A percentile compares a stretch with the other conserved stretches of the same genome.
These are phyloP conservation scores for Mucor racemosus DNA, from an alignment of 371 early-diverging fungal genomes.

Conservation along the genomic window DNA sequence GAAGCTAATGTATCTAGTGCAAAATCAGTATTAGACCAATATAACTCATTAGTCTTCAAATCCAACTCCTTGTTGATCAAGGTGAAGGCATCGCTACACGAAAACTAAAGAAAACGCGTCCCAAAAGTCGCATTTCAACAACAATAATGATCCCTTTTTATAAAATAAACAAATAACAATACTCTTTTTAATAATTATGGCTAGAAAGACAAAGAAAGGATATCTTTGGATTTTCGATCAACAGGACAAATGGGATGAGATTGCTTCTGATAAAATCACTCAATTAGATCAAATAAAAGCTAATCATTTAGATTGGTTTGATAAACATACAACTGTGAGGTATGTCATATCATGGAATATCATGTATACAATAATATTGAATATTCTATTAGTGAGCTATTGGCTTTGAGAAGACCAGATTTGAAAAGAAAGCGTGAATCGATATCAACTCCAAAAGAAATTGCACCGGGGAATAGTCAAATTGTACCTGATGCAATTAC, in stretches of 20 bases:
- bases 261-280: background rate
- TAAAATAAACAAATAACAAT: background rate
- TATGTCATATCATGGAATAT: background rate
- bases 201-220: background rate
- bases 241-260: conserved; percentile 13
- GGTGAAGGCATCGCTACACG: background rate
- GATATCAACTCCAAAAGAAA: background rate
- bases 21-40: background rate
- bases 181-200: background rate
- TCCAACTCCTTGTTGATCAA: conserved; percentile 10
- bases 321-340: conserved; percentile 18
- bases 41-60: background rate
- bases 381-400: background rate
- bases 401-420: conserved; percentile 6
- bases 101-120: background rate
- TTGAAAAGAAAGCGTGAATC: background rate
- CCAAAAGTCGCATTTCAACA: no score
- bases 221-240: conserved; percentile 20
- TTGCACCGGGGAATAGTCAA: background rate
- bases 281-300: conserved; percentile 10
- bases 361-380: background rate
- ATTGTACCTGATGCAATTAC: background rate
- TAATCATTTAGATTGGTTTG: conserved; percentile 17
- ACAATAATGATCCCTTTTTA: background rate
- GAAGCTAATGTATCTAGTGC: background rate